Evolutionary conservation across 371 early-diverging fungal genomes (phyloP).

Genomic region (Syncephalastrum sp.): DNA sequence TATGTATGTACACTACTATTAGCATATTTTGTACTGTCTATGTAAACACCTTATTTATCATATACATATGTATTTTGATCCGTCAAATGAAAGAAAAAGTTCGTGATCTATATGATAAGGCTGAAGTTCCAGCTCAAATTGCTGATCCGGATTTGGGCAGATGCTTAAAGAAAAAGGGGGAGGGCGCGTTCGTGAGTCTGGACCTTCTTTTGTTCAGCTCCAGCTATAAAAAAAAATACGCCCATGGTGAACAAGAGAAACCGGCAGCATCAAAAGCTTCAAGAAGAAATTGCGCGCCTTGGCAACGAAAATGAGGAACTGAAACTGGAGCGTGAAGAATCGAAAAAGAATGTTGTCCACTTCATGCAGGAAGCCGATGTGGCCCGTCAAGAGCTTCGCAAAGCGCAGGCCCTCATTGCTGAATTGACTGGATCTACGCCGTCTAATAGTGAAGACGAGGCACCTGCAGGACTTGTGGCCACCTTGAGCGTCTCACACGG

Average conservation of each 20-base stretch:
- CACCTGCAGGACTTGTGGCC: not conserved
- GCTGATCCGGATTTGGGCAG: too few relatives aligned
- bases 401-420: conserved; percentile 19
- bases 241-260: conserved; percentile 17
- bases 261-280: conserved; percentile 19
- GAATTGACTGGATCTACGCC: conserved; percentile 7
- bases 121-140: too few relatives aligned
- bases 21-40: too few relatives aligned
- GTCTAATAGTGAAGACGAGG: not conserved
- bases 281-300: conserved; percentile 26
- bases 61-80: too few relatives aligned
- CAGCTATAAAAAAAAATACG: too few relatives aligned
- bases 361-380: conserved; percentile 41
- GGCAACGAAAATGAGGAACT: conserved; percentile 42
- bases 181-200: too few relatives aligned
- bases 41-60: not conserved
- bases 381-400: conserved; percentile 22
- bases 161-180: too few relatives aligned
- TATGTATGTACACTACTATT: too few relatives aligned
- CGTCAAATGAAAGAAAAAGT: too few relatives aligned
- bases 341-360: conserved; percentile 38
- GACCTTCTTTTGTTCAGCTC: too few relatives aligned
- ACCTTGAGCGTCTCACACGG: not conserved
- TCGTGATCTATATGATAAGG: too few relatives aligned
- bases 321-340: conserved; percentile 36